phyloP scores from a whole-genome alignment of 2,329 filamentous ascomycete species.

The Elsinoe perseae region DNA sequence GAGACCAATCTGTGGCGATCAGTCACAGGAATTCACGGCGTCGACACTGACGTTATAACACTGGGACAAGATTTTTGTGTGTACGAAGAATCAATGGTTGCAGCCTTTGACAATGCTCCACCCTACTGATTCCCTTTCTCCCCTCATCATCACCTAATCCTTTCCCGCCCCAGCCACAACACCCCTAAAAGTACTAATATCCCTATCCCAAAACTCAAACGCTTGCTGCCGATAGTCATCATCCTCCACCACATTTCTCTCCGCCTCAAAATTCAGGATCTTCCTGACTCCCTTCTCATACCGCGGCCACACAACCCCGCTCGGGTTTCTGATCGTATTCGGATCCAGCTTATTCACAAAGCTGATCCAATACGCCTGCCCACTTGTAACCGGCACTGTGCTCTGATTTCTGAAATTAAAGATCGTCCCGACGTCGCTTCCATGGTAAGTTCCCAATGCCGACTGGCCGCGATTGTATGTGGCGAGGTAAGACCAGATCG shows the following conservation, averaged over 20 bases:
- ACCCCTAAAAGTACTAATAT: slow-evolving; percentile 20
- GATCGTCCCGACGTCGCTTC: slow-evolving; percentile 46
- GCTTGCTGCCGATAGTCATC: slow-evolving; percentile 44
- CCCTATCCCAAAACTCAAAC: slow-evolving; percentile 35
- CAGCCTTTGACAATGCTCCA: too few relatives aligned
- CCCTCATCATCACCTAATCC: neutral
- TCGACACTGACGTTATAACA: too few relatives aligned
- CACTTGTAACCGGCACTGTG: slow-evolving; percentile 31
- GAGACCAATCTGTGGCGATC: too few relatives aligned
- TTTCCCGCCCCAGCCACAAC: neutral
- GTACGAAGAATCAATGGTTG: too few relatives aligned
- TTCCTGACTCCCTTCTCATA: slow-evolving; percentile 40
- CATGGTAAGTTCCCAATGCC: slow-evolving; percentile 70
- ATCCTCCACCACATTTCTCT: slow-evolving; percentile 31
- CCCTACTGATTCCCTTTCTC: too few relatives aligned
- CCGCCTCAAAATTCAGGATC: slow-evolving; percentile 43
- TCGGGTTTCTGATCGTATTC: slow-evolving; percentile 44
- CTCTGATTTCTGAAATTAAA: slow-evolving; percentile 11
- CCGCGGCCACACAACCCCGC: slow-evolving; percentile 45
- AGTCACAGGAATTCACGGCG: too few relatives aligned
- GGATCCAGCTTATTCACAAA: slow-evolving; percentile 65
- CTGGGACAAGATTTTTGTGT: too few relatives aligned
- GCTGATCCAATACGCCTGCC: slow-evolving; percentile 62
- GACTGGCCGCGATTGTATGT: slow-evolving; percentile 65
- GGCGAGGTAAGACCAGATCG: slow-evolving; percentile 65